Base-by-base conservation (phyloP, 371 early-diverging fungal species). In the Lichtheimia ramosa region DNA sequence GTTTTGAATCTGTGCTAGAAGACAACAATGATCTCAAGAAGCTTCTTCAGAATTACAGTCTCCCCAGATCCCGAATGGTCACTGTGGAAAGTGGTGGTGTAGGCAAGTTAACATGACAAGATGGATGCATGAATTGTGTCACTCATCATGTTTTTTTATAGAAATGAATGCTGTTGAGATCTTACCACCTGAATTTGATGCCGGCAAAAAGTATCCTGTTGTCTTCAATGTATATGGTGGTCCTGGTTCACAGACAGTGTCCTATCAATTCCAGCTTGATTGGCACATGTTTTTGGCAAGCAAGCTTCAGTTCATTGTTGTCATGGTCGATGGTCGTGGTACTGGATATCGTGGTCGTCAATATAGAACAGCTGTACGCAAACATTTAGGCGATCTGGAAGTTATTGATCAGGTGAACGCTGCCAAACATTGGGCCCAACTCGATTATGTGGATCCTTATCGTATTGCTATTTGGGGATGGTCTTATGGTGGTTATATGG, bases 401-500 rank as follows among this genome's bases (percentile, higher is more conserved):
- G 82, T 88, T 0, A 81, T 82, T 43, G 99, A 98, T 78, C 91
- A 94, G 61, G 84, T 95, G 15, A 88, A 85, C 23, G 95, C 93
- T 0, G 95, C 88, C 6, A 77, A 86, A 74, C 81, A 84, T 61
- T 86, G 94, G 79, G 75, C 85, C 21, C 64, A 64, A 3, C 75
- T 84, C 42, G 64, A 87, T 3, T 97, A 89, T 67, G 89, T 96
- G 23, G 93, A 96, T 70, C 65, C 82, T 2, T 71, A 80, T 14
- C 75, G 87, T 20, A 81, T 97, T n/a, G 97, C 91, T 23, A 91
- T 99, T 50, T 97, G 97, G 98, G 99, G 99, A 21, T 97, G 98
- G 86, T 93, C 93, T 5, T 98, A 91, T 70, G 99, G 99, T 53
- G 99, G 97, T 2, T 98, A 89, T 63, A 74, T 92, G 76, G 88